Conservation (phyloP, 139 green algal genomes). For the Deuterostichococcus epilithicus region DNA sequence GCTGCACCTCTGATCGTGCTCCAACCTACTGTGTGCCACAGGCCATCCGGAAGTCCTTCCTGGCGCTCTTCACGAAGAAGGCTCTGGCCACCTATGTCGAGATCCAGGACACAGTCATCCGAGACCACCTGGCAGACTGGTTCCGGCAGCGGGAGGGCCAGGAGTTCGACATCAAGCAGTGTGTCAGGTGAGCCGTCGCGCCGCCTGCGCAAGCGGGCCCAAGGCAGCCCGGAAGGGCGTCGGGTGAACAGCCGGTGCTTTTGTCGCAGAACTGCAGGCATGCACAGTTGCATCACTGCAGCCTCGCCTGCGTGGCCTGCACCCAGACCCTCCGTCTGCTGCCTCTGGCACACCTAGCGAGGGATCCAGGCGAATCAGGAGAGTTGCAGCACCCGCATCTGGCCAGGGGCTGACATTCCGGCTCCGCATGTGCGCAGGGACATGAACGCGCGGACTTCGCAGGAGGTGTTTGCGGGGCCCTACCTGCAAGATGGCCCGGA, state of each 20-base stretch:
- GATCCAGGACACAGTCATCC: constrained; percentile 72
- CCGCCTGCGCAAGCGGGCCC: not conserved
- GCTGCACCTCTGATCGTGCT: not conserved
- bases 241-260: not conserved
- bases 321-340: not conserved
- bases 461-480: constrained; percentile 81
- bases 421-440: constrained; percentile 38
- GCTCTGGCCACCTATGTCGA: constrained; percentile 70
- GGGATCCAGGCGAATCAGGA: not conserved
- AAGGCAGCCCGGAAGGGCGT: not conserved
- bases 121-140: constrained; percentile 48
- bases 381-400: not conserved
- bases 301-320: too few species aligned
- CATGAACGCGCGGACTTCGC: constrained; percentile 71
- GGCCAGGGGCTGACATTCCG: constrained; percentile 20
- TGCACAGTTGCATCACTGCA: too few species aligned
- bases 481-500: constrained; percentile 69
- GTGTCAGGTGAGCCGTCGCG: constrained; percentile 21
- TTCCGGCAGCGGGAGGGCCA: constrained; percentile 26
- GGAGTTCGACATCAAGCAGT: constrained; percentile 33
- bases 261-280: too few species aligned
- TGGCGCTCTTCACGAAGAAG: constrained; percentile 81
- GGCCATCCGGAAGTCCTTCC: constrained; percentile 73
- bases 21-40: not conserved
- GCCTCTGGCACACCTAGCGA: not conserved